Evolutionary conservation across 2,329 filamentous ascomycete species (phyloP), one percentile per base, ranked within the genome.

Genomic region (Cadophora gregata): DNA sequence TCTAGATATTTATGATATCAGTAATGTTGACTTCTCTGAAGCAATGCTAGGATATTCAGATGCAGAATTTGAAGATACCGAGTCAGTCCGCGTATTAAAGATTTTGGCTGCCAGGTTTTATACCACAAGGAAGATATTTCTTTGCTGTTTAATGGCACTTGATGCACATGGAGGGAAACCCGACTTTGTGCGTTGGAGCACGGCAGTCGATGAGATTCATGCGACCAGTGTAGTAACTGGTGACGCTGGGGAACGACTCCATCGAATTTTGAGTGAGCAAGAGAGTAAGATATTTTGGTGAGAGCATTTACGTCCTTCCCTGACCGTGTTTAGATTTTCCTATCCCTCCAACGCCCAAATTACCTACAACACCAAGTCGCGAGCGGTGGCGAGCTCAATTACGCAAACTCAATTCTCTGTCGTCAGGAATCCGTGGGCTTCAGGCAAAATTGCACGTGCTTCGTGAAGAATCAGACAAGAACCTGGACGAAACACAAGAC

Each of bases 381-480:
- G 93, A 97, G 75, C 88, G 93, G 67, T 90, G 95, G 83, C 90
- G 94, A 65, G 90, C 91, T 63, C 95, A 97, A 77, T 86, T 97
- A 66, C 90, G 93, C 67, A 95, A 97, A 76, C 87, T 99, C 50
- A 93, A 92, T 75, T 92, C 91, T 0, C 84, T 99, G 38, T 97
- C 93, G 0, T 92, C 93, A 64, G 94, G 93, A 19, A 97, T 98
- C 68, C 90, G 94, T 31, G 92, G 93, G 12, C 84, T 99, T 59
- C 95, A 98, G 79, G 96, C 96, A 42, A 99, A 98, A 79, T 88
- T 99, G 81, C 93, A 96, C 67, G 84, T 99, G 8, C 81, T 98
- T 63, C 89, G 93, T 59, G 96, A 99, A 78, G 93, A 97, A 78
- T 96, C 93, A 0, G 93, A 92, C 75, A 87, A 87, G 67, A 88